Evolutionary conservation across 345 rosid genomes (phyloP).

Genomic region (Melastoma malabathricum): DNA sequence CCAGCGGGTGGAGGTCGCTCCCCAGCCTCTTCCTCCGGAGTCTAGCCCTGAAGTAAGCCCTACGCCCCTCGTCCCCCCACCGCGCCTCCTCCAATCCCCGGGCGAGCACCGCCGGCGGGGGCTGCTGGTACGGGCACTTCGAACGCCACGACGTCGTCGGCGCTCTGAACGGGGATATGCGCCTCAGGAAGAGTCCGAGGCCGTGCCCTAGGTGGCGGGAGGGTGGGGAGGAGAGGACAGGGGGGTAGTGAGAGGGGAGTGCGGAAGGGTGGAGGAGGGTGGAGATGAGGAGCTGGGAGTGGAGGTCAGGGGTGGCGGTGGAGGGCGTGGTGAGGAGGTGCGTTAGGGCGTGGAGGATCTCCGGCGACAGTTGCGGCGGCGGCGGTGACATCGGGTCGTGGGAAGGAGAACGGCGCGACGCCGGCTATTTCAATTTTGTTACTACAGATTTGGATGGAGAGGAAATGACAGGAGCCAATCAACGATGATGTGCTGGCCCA

Average conservation of each 20-base stretch:
- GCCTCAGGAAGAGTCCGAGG: constrained; percentile 37
- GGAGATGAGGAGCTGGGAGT: constrained; percentile 45
- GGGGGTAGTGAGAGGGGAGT: constrained; percentile 68
- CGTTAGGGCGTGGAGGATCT: constrained; percentile 31
- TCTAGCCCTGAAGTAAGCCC: constrained; percentile 45
- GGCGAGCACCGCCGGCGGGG: constrained; percentile 54
- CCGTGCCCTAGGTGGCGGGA: constrained; percentile 34
- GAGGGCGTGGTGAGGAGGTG: constrained; percentile 46
- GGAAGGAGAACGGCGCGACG: not conserved
- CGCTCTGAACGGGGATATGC: constrained; percentile 37
- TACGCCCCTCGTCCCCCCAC: constrained; percentile 52
- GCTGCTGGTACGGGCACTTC: constrained; percentile 71
- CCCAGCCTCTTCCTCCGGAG: constrained; percentile 30
- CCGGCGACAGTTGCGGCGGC: constrained; percentile 14
- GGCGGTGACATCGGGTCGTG: not conserved
- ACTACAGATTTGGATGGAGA: too few relatives aligned
- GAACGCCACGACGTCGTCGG: constrained; percentile 59
- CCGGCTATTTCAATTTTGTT: too few relatives aligned
- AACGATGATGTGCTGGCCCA: too few relatives aligned
- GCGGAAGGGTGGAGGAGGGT: constrained; percentile 34
- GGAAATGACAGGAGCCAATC: too few relatives aligned
- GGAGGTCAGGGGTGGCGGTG: constrained; percentile 23
- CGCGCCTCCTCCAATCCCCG: constrained; percentile 50
- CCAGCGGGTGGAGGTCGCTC: constrained; percentile 31
- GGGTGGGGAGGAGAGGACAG: constrained; percentile 30